These are phyloP conservation scores for Lineolata rhizophorae DNA, from an alignment of 495 filamentous ascomycete genomes.

Conservation along the genomic window DNA sequence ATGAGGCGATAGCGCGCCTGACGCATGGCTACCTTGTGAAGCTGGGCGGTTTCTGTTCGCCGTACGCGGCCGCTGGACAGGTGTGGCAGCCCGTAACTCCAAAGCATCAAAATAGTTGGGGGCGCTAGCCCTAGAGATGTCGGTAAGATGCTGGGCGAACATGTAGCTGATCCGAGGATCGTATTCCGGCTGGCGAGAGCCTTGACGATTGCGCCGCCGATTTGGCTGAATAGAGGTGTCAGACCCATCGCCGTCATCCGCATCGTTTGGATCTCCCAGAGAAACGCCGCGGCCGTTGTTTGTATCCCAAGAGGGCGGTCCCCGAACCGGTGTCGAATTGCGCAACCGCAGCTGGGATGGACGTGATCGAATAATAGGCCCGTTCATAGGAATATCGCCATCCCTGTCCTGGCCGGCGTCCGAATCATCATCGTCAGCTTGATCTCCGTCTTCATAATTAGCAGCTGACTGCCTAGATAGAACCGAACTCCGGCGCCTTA, in stretches of 20 bases:
- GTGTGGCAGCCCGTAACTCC: slow-evolving; percentile 10
- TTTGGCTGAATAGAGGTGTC: slow-evolving; percentile 7
- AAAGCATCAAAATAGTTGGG: slow-evolving; percentile 7
- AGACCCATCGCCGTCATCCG: slow-evolving; percentile 12
- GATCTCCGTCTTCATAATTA: slow-evolving; percentile 11
- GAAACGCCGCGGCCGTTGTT: slow-evolving; percentile 4
- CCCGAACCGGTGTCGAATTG: neutral
- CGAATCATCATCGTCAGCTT: slow-evolving; percentile 13
- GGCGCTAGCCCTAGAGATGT: slow-evolving; percentile 5
- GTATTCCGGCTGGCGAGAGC: slow-evolving; percentile 9
- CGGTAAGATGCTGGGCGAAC: slow-evolving; percentile 12
- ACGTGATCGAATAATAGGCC: slow-evolving; percentile 6
- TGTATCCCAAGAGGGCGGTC: slow-evolving; percentile 1
- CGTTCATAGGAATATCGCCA: slow-evolving; percentile 11
- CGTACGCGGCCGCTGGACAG: slow-evolving; percentile 12
- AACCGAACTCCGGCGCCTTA: slow-evolving; percentile 12
- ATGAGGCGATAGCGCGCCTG: too few relatives aligned
- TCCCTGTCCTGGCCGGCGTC: slow-evolving; percentile 11
- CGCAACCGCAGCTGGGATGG: slow-evolving; percentile 11
- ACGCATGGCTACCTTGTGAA: too few relatives aligned
- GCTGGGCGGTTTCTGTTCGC: slow-evolving; percentile 12
- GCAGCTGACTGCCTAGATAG: slow-evolving; percentile 11
- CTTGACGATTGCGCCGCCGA: slow-evolving; percentile 2
- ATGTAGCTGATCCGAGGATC: slow-evolving; percentile 14
- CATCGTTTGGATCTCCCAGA: slow-evolving; percentile 6